Percentiles rank a stretch among this genome's conserved stretches.
phyloP scores from a whole-genome alignment of 2,329 filamentous ascomycete species.

The Domatiomyces catenatus region DNA sequence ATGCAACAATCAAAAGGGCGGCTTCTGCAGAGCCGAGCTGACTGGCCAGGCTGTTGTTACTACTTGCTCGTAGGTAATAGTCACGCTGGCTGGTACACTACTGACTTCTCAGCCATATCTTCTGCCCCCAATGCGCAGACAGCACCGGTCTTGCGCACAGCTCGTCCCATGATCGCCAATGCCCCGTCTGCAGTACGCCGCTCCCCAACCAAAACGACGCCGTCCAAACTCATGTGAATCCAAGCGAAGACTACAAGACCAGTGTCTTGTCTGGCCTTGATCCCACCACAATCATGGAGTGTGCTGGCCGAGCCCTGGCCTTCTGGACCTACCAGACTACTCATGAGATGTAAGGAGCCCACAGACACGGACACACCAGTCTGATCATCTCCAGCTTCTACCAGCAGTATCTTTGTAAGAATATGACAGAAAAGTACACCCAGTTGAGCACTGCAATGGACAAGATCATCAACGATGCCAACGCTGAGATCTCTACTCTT shows the following conservation, averaged over 20 bases:
- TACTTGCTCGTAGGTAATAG: constrained; percentile 56
- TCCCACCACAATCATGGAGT: constrained; percentile 73
- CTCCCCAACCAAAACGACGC: constrained; percentile 62
- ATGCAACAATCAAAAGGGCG: constrained; percentile 52
- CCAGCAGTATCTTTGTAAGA: constrained; percentile 59
- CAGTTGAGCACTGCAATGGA: constrained; percentile 52
- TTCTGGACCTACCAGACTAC: constrained; percentile 81
- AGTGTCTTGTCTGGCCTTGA: constrained; percentile 69
- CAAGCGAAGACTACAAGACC: constrained; percentile 79
- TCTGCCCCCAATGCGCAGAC: constrained; percentile 62
- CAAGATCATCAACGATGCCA: constrained; percentile 58
- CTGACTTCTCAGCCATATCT: constrained; percentile 52
- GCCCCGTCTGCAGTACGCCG: constrained; percentile 59
- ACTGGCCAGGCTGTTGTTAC: constrained; percentile 64
- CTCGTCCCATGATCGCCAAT: constrained; percentile 40
- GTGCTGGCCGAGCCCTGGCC: constrained; percentile 58
- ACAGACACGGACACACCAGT: background rate
- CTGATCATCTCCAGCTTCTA: constrained; percentile 42
- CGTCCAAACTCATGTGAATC: constrained; percentile 54
- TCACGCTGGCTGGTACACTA: background rate
- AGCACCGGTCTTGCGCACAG: constrained; percentile 45
- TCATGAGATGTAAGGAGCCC: constrained; percentile 53
- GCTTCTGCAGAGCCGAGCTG: constrained; percentile 55
- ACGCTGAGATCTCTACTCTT: constrained; percentile 52
- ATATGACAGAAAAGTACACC: constrained; percentile 55